Base-by-base conservation (phyloP, 2,329 filamentous ascomycete species). In the Scopulariopsis brevicaulis region DNA sequence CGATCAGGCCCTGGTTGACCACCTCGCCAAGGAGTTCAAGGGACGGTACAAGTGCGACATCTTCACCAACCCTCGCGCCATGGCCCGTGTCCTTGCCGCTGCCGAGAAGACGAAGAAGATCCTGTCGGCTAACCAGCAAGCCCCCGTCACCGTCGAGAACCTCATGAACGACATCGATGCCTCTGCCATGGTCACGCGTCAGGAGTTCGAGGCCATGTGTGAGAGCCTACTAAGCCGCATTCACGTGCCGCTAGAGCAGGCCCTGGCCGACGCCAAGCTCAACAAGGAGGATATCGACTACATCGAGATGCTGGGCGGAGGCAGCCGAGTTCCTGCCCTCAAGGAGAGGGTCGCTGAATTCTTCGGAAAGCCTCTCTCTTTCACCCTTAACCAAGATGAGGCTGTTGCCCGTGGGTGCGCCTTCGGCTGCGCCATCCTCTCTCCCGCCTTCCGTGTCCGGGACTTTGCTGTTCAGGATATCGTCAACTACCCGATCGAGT, bases 61-160 rank as follows among this genome's bases (percentile, higher is more conserved):
- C 76, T 84, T 85, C 73, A 85, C 84, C 64, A 94, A 97, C 77
- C 83, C 86, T 64, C 96, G 96, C 78, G 94, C 93, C 60, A 83
- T 87, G 73, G 85, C 92, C 64, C 90, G 94, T 71, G 89, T 95
- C 65, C 82, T 89, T 50, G 85, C 90, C 61, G 91, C 89, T 59
- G 91, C 92, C 58, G 94, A 99, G 82, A 96, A 96, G 82, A 78
- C 96, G 70, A 99, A 99, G 86, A 97, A 97, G 85, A 86, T 97
- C 58, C 80, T 99, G 59, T 97, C 93, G 40, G 94, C 94, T 70
- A 97, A 97, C 77, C 88, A 92, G 65, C 83, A 88, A 69, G 91
- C 93, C 20, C 90, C 93, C 55, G 75, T 99, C 73, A 97, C 92
- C 80, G 95, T 99, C 68, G 94, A 99, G 79, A 96, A 92, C 40